These are phyloP conservation scores for Penicillium nordicum DNA, from an alignment of 2,329 filamentous ascomycete species.

Conservation along the genomic window DNA sequence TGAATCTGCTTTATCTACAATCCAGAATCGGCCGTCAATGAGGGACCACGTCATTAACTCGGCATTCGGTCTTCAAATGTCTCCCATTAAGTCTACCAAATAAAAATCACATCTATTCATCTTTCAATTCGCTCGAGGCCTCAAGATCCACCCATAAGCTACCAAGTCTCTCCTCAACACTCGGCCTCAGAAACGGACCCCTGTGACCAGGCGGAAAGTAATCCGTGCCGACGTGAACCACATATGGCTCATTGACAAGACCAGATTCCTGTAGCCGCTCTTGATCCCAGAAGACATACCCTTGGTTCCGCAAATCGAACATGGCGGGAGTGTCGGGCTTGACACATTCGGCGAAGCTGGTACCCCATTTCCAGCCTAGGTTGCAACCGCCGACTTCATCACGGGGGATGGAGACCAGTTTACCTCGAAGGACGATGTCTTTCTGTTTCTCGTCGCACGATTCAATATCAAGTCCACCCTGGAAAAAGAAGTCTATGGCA, in stretches of 20 bases:
- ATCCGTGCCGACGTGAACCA: neutral
- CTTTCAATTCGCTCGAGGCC: neutral
- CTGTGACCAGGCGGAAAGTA: neutral
- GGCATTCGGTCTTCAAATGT: neutral
- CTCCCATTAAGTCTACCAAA: too few relatives aligned
- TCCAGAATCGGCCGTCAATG: neutral
- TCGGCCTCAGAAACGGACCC: neutral
- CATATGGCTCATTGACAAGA: neutral
- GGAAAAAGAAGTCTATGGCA: neutral
- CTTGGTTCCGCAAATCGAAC: neutral
- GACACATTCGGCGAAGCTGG: neutral
- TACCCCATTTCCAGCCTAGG: slow-evolving; percentile 2
- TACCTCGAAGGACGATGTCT: neutral
- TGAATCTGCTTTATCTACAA: neutral
- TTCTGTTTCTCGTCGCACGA: neutral
- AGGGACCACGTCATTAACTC: neutral
- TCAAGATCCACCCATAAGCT: neutral
- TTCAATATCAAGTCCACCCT: neutral
- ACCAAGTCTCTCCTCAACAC: neutral
- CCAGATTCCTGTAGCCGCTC: neutral
- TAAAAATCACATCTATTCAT: neutral
- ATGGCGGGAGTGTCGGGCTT: neutral
- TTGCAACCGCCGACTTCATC: neutral
- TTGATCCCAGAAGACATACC: slow-evolving; percentile 4
- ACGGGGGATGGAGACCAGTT: neutral